Percentiles rank a stretch among this genome's conserved stretches.
phyloP scores from a whole-genome alignment of 225 moss, liverwort and hornwort species.

The Neckera pumila region DNA sequence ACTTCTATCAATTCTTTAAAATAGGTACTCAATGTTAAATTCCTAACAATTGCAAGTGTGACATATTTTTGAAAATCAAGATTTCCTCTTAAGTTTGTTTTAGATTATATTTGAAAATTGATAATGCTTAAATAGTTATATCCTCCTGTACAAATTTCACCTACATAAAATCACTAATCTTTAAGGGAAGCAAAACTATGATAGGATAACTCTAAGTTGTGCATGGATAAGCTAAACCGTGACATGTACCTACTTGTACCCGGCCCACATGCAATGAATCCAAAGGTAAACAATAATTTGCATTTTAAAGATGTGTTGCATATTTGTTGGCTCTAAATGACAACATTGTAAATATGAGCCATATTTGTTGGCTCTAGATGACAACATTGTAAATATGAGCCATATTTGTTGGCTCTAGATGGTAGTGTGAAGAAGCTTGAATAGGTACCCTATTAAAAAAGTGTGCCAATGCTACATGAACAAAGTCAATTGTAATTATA shows the following conservation, averaged over 20 bases:
- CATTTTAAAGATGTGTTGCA: fast-evolving
- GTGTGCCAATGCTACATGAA: too few species aligned
- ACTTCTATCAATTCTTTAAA: neutral
- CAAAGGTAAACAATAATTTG: neutral
- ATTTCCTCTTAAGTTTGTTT: neutral
- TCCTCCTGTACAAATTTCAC: neutral
- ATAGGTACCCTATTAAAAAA: too few species aligned
- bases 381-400: too few species aligned
- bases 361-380: neutral
- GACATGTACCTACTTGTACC: neutral
- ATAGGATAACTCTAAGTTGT: neutral
- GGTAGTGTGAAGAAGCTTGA: too few species aligned
- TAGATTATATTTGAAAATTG: neutral
- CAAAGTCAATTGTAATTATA: too few species aligned
- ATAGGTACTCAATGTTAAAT: neutral
- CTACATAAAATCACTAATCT: neutral
- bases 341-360: too few species aligned
- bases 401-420: neutral
- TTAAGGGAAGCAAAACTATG: neutral
- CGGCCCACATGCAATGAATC: neutral
- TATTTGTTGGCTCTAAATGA: too few species aligned
- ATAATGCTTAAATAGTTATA: neutral
- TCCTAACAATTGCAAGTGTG: neutral
- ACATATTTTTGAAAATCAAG: neutral
- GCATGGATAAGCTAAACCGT: neutral